A percentile compares a stretch with the other conserved stretches of the same genome.
These are phyloP conservation scores for Xerocomus potaroensis DNA, from an alignment of 768 basidiomycete genomes.

Conservation along the genomic window DNA sequence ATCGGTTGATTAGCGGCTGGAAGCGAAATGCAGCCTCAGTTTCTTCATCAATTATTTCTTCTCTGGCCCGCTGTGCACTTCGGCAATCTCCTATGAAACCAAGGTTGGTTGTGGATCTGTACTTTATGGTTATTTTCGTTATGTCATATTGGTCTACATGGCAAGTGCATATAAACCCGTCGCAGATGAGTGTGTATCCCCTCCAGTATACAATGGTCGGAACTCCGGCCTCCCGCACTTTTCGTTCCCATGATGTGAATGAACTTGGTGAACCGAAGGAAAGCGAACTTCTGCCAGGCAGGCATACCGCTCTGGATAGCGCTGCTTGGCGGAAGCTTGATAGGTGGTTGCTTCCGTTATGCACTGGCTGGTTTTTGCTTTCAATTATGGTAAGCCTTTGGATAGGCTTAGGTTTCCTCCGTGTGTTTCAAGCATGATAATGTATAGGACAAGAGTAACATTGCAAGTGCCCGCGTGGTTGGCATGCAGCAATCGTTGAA, in stretches of 20 bases:
- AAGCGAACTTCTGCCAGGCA: conserved; percentile 6
- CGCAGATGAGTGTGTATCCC: no score
- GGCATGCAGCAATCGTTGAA: conserved; percentile 51
- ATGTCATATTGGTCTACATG: no score
- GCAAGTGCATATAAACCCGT: no score
- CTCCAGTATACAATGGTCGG: no score
- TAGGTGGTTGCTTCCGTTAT: conserved; percentile 42
- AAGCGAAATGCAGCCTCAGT: no score
- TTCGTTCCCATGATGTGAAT: neutral
- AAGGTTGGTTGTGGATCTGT: no score
- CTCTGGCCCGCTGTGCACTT: no score
- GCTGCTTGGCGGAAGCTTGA: conserved; percentile 37
- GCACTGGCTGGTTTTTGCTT: conserved; percentile 45
- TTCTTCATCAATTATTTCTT: no score
- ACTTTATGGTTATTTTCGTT: no score
- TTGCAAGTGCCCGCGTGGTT: conserved; percentile 57
- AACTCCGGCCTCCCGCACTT: neutral
- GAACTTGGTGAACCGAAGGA: neutral
- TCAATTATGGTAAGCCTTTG: conserved; percentile 45
- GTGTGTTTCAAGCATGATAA: neutral
- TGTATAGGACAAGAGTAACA: conserved; percentile 37
- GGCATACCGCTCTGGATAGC: conserved; percentile 29
- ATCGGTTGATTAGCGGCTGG: no score
- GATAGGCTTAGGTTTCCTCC: neutral
- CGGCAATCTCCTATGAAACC: no score